phyloP scores from a whole-genome alignment of 768 basidiomycete species.

The Sporobolomyces roseus region DNA sequence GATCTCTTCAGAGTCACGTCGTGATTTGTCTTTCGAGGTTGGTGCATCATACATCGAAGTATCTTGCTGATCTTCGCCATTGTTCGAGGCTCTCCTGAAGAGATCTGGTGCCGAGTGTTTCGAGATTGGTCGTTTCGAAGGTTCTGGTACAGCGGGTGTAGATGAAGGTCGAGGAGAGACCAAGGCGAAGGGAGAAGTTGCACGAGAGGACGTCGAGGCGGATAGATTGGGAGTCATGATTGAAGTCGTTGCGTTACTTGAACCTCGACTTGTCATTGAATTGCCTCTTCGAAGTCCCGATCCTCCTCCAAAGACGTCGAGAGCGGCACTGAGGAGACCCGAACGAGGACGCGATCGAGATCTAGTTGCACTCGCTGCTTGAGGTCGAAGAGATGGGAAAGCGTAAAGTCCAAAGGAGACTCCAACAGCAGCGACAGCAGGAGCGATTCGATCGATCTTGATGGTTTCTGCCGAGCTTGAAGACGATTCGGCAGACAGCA shows the following conservation, averaged over 20 bases:
- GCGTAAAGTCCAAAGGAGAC: slow-evolving; percentile 1
- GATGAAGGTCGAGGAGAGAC: slow-evolving; percentile 2
- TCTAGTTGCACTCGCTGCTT: not conserved
- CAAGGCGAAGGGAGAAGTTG: not conserved
- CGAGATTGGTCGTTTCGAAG: not conserved
- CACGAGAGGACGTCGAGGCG: not conserved
- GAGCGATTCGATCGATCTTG: slow-evolving; percentile 18
- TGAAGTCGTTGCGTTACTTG: slow-evolving; percentile 29
- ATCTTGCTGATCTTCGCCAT: not conserved
- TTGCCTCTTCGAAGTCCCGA: slow-evolving; percentile 27
- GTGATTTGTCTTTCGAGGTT: not conserved
- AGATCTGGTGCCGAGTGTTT: slow-evolving; percentile 34
- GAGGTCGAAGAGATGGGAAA: not conserved
- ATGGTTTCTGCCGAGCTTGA: slow-evolving; percentile 10
- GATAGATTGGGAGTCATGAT: slow-evolving; percentile 12
- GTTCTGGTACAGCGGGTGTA: not conserved
- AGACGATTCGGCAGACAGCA: not conserved
- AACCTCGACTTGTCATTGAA: slow-evolving; percentile 28
- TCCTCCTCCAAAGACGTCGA: slow-evolving; percentile 26
- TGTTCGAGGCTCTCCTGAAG: not conserved
- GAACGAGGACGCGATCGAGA: slow-evolving; percentile 28
- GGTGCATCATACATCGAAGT: not conserved
- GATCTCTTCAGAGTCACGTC: too few species aligned
- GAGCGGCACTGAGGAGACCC: slow-evolving; percentile 16
- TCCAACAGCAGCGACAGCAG: slow-evolving; percentile 26